phyloP scores from a whole-genome alignment of 169 alveolate species.

The Plasmodium berghei region DNA sequence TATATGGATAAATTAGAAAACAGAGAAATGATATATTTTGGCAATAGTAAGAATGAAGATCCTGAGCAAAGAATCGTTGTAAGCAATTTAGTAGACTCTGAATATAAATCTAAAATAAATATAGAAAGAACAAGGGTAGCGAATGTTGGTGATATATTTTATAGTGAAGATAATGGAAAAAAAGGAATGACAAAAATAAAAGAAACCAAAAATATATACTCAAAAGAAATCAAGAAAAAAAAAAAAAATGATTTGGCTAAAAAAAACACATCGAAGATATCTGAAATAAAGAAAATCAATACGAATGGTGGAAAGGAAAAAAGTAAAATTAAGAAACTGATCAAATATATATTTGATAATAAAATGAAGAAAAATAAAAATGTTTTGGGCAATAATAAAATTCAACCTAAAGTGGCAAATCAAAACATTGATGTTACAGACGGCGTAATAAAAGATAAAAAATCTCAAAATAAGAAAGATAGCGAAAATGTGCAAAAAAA shows the following conservation, averaged over 20 bases:
- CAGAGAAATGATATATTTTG: too few species aligned
- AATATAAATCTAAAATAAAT: background rate
- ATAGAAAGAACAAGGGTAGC: background rate
- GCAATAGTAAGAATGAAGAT: too few species aligned
- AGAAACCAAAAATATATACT: background rate
- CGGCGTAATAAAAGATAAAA: too few species aligned
- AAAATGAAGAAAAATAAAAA: background rate
- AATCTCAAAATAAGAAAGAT: too few species aligned
- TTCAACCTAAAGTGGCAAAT: too few species aligned
- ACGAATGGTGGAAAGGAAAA: constrained; percentile 4
- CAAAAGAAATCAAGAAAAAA: background rate
- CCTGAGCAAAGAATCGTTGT: too few species aligned
- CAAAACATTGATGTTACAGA: too few species aligned
- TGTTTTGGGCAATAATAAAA: too few species aligned
- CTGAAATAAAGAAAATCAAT: constrained; percentile 11
- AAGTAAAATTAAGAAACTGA: constrained; percentile 8
- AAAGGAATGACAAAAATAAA: background rate
- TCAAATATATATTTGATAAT: background rate
- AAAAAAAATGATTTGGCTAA: background rate
- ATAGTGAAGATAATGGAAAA: background rate
- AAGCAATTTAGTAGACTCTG: too few species aligned
- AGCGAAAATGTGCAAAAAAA: too few species aligned
- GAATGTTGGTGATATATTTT: background rate
- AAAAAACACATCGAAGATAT: background rate
- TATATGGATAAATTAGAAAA: background rate